Base-by-base conservation (phyloP, 2,329 filamentous ascomycete genomes). In the Leptographium procerum region DNA sequence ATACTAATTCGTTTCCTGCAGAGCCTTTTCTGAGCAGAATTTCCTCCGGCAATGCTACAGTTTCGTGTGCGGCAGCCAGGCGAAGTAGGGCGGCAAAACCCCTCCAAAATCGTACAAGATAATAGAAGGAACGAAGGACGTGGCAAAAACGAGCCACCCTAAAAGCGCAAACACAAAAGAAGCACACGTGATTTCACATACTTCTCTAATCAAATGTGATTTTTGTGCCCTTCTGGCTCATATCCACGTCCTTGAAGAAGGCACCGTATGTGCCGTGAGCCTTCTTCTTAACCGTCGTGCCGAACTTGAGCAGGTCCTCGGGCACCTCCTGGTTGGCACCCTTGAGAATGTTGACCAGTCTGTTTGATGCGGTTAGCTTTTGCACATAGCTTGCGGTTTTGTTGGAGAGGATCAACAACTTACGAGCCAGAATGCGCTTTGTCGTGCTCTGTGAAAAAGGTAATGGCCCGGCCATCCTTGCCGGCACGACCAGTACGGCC, bases 271-370 rank as follows among this genome's bases (percentile, higher is more conserved):
- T 88, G 68, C 91, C 88, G 75, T 99, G 94, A 54, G 85, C 83
- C 90, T 97, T 97, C 84, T 95, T 96, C 84, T 97, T 99, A 56
- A 99, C 94, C 1, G 92, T 97, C 26, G 91, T 95, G 67, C 94
- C 94, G 66, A 96, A 99, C 75, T 95, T 96, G 71, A 97, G 78
- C 43, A 99, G 77, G 29, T 89, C 88, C 50, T 96, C 90, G 2
- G 94, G 94, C 0, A 99, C 89, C 14, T 85, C 80, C 73, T 99
- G 94, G 64, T 90, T 89, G 28, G 94, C 91, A n/a, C 85, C 89
- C 73, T 88, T 95, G 62, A 99, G 82, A 58, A 99, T 91, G 70
- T 97, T 97, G 76, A 97, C 88, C 66, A 99, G 77, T 11, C 88
- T 91, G 65, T 11, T 7, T 11, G 22, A n/a, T n/a, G n/a, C 14